Evolutionary conservation across 108 stramenopile genomes (phyloP).

Genomic region (Nannochloropsis gaditana): DNA sequence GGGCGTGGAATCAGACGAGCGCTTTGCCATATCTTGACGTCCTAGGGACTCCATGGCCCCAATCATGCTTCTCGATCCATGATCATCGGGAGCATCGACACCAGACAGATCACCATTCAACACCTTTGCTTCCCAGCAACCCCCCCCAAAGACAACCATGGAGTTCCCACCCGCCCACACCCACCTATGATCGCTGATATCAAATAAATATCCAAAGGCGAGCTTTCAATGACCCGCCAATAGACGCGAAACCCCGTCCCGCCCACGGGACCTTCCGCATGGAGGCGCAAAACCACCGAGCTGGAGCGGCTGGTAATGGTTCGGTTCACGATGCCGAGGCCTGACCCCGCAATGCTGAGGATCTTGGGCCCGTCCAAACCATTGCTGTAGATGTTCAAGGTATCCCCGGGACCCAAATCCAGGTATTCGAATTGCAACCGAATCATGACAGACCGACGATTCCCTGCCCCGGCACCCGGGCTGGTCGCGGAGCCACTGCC

Average conservation of each 20-base stretch:
- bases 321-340: background rate
- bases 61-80: too few relatives aligned
- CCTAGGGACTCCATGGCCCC: too few relatives aligned
- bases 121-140: too few relatives aligned
- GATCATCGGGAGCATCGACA: too few relatives aligned
- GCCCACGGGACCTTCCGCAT: background rate
- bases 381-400: background rate
- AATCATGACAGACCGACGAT: background rate
- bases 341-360: background rate
- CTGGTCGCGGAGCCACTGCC: background rate
- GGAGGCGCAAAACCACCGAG: background rate
- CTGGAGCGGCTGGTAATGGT: background rate
- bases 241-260: background rate
- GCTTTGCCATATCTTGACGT: too few relatives aligned
- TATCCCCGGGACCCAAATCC: background rate
- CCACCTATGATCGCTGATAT: background rate
- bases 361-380: slow-evolving; percentile 4
- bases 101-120: too few relatives aligned
- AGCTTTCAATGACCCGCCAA: background rate
- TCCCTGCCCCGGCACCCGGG: background rate
- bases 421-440: slow-evolving; percentile 12
- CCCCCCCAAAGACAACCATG: too few relatives aligned
- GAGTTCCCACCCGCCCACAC: too few relatives aligned
- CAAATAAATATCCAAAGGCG: slow-evolving; percentile 20
- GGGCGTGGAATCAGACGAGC: too few relatives aligned